A percentile compares a stretch with the other conserved stretches of the same genome.
These are phyloP conservation scores for Termitomyces sp. DNA, from an alignment of 768 basidiomycete genomes.

Conservation along the genomic window DNA sequence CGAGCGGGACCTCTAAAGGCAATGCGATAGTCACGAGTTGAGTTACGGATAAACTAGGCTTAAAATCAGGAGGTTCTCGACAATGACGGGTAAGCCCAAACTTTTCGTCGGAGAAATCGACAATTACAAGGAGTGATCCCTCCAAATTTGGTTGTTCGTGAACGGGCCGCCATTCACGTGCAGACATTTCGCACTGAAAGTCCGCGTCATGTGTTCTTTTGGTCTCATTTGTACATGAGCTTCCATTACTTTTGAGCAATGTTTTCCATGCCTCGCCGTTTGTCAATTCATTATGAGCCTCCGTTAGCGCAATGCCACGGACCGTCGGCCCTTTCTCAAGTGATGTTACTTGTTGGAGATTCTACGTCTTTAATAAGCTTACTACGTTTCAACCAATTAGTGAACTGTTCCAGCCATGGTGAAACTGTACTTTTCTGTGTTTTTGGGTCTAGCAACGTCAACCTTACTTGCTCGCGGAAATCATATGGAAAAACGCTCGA, in stretches of 20 bases:
- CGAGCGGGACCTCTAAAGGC: background rate
- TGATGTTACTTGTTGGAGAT: background rate
- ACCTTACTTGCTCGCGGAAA: background rate
- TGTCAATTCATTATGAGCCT: background rate
- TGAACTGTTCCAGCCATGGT: background rate
- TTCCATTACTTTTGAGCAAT: background rate
- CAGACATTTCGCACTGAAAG: background rate
- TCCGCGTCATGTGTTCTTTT: background rate
- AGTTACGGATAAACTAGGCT: slow-evolving; percentile 1
- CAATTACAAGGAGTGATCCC: too few species aligned
- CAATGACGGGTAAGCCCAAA: background rate
- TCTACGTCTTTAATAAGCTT: background rate
- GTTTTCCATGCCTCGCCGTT: background rate
- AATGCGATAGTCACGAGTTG: slow-evolving; percentile 6
- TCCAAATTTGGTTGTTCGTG: too few species aligned
- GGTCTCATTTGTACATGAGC: background rate
- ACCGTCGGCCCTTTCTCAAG: background rate
- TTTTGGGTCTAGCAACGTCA: slow-evolving; percentile 4
- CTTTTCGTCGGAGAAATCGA: background rate
- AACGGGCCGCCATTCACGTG: background rate
- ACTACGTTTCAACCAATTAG: background rate
- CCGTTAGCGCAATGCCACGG: background rate
- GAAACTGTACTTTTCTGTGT: background rate
- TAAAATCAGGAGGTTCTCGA: background rate
- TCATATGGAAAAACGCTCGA: slow-evolving; percentile 20